Evolutionary conservation across 176 grass and related monocot species (phyloP), one percentile per base, ranked within the genome.

Genomic region (Otatea glauca): DNA sequence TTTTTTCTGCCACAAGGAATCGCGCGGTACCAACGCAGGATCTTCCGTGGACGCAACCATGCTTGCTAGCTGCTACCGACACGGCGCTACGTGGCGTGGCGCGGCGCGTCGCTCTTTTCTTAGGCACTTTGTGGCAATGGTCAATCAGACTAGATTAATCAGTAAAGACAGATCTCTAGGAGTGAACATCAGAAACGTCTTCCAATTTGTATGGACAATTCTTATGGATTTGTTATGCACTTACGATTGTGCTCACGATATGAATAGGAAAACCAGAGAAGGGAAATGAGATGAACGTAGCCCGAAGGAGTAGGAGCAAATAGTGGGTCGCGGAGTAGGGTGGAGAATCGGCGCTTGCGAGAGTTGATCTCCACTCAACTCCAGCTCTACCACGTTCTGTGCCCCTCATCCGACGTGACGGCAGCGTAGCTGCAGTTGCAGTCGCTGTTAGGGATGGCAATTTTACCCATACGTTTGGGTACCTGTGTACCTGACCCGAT

Each of bases 311-410:
- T 14, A 17, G 13, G 54, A 18, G 38, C 38, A 29, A 37, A 17
- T 32, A 67, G 78, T 80, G 49, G 49, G 54, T 20, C 25, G 7
- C 10, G 35, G 0, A 9, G 44, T 8, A 14, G 63, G 63, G 44
- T 38, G 42, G 43, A 8, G 60, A 65, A 21, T 70, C 7, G 68
- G 47, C 79, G 68, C 81, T 82, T 81, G 83, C 62, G 80, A 88
- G 86, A 63, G 74, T 65, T 83, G 70, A 82, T 86, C 51, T 86
- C 77, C 72, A 83, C 78, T 78, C 44, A 58, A 15, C 48, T 34
- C 23, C 49, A 29, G 51, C 53, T 66, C 69, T 63, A 70, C 54
- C 81, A 74, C 49, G 81, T 83, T 74, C 68, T 55, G 1, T 63
- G 81, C 64, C 80, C 68, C 67, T n/a, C n/a, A n/a, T n/a, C n/a